Evolutionary conservation across 345 rosid genomes (phyloP).

Genomic region (Combretum micranthum): DNA sequence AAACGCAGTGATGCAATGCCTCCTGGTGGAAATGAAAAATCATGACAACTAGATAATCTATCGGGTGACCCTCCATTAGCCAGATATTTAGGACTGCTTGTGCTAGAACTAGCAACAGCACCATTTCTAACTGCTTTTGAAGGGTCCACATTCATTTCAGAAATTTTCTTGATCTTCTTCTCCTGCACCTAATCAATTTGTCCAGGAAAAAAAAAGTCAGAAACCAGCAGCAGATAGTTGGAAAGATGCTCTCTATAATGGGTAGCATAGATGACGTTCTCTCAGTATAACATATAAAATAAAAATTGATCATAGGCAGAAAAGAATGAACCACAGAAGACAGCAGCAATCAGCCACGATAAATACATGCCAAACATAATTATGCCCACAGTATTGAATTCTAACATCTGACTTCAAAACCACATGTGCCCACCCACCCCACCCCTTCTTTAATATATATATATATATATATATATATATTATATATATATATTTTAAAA

Average conservation of each 20-base stretch:
- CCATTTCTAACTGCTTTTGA: constrained; percentile 68
- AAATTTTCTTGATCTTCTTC: constrained; percentile 83
- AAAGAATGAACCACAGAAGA: not conserved
- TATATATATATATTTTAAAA: too few relatives aligned
- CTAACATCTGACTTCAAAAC: too few relatives aligned
- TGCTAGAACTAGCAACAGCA: constrained; percentile 61
- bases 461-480: too few relatives aligned
- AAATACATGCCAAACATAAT: too few relatives aligned
- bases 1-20: constrained; percentile 75
- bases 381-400: too few relatives aligned
- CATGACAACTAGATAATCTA: constrained; percentile 30
- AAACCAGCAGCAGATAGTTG: not conserved
- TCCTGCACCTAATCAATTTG: constrained; percentile 74
- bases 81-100: constrained; percentile 31
- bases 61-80: constrained; percentile 61
- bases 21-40: constrained; percentile 56
- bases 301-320: not conserved
- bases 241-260: too few relatives aligned
- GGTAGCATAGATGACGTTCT: too few relatives aligned
- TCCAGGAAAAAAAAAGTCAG: constrained; percentile 7
- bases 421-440: too few relatives aligned
- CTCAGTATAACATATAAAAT: not conserved
- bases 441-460: too few relatives aligned
- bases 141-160: constrained; percentile 68
- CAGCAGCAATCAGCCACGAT: too few relatives aligned